Percentiles rank a stretch among this genome's conserved stretches.
Evolutionary conservation across 2,329 filamentous ascomycete genomes (phyloP).

Genomic region (Alternaria rosae): DNA sequence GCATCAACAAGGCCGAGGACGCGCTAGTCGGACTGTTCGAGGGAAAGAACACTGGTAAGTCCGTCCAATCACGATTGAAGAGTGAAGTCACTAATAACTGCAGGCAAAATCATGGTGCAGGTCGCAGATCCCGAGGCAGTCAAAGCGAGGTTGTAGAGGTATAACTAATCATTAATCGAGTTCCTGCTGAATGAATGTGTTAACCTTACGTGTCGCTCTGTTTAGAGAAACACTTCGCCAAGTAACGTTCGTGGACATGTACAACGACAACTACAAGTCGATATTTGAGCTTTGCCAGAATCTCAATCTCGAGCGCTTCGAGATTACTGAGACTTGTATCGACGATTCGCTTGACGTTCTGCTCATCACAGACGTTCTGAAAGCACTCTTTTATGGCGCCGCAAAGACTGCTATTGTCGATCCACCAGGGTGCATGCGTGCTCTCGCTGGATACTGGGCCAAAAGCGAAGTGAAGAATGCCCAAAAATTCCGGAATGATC

Average conservation of each 20-base stretch:
- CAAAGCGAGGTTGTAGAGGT: constrained; percentile 47
- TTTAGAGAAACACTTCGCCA: neutral
- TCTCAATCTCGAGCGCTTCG: neutral
- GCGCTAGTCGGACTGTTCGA: constrained; percentile 70
- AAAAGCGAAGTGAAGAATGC: no score
- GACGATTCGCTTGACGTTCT: neutral
- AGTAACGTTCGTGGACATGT: neutral
- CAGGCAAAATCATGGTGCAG: constrained; percentile 62
- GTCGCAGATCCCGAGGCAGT: constrained; percentile 50
- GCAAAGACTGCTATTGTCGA: neutral
- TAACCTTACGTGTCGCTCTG: neutral
- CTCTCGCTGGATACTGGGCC: neutral
- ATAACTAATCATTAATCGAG: neutral
- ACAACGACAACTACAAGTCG: neutral
- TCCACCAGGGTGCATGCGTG: neutral
- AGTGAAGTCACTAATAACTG: constrained; percentile 38
- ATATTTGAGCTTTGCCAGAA: neutral
- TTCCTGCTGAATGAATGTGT: neutral
- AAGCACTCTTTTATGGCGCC: neutral
- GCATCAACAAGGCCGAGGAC: constrained; percentile 68
- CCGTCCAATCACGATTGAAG: no score
- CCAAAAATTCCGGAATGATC: no score
- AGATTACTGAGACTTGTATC: neutral
- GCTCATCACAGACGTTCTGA: neutral
- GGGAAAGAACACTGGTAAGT: constrained; percentile 74